Evolutionary conservation across 2,329 filamentous ascomycete species (phyloP).

Genomic region (Claviceps purpurea): DNA sequence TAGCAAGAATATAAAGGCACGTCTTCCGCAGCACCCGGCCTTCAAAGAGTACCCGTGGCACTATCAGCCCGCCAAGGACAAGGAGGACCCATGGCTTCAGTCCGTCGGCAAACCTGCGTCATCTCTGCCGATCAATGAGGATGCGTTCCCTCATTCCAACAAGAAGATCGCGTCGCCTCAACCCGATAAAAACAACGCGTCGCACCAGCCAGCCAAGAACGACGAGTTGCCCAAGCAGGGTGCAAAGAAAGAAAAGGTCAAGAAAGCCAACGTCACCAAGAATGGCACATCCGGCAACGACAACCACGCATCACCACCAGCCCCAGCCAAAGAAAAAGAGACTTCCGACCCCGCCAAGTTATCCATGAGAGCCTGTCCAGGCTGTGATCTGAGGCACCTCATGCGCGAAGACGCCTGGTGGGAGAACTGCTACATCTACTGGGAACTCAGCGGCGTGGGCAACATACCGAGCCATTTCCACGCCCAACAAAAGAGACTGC

Average conservation of each 20-base stretch:
- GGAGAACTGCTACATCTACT: slow-evolving; percentile 8
- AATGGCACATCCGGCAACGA: not conserved
- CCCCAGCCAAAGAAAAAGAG: not conserved
- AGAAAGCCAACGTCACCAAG: not conserved
- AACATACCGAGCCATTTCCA: slow-evolving; percentile 2
- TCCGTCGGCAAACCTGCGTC: not conserved
- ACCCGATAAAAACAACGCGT: too few relatives aligned
- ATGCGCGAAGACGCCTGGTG: slow-evolving; percentile 8
- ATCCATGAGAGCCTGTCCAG: slow-evolving; percentile 2
- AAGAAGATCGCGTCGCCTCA: too few relatives aligned
- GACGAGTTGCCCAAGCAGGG: too few relatives aligned
- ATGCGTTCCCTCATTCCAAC: too few relatives aligned
- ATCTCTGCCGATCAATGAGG: not conserved
- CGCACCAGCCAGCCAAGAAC: too few relatives aligned
- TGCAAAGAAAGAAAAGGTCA: not conserved
- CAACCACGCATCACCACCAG: not conserved
- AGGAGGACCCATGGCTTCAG: not conserved
- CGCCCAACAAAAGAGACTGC: not conserved
- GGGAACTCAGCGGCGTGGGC: slow-evolving; percentile 1
- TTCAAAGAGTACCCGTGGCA: too few relatives aligned
- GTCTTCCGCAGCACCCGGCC: too few relatives aligned
- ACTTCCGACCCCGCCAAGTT: not conserved
- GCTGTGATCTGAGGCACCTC: slow-evolving; percentile 5
- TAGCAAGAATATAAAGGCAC: too few relatives aligned
- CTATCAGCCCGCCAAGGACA: too few relatives aligned